A percentile compares a stretch with the other conserved stretches of the same genome.
Conservation (phyloP, 257 asterid genomes). For the Penstemon newberryi region DNA sequence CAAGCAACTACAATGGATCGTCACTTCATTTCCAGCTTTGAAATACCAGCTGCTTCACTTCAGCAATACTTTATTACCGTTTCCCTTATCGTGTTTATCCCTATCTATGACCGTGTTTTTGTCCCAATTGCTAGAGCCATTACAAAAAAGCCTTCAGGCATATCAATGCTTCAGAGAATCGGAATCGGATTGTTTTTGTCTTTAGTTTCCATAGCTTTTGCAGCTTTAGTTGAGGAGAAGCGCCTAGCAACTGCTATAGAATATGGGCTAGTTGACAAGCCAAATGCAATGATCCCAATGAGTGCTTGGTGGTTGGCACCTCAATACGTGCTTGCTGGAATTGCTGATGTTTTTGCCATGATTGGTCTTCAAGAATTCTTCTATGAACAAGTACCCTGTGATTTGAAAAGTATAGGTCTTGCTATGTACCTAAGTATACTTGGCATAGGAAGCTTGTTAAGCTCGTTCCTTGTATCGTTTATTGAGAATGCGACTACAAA, state of each 20-base stretch:
- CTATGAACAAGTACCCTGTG: constrained; percentile 39
- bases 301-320: constrained; percentile 45
- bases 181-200: constrained; percentile 35
- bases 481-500: constrained; percentile 29
- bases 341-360: constrained; percentile 37
- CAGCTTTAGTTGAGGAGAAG: constrained; percentile 33
- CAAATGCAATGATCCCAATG: constrained; percentile 35
- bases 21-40: constrained; percentile 10
- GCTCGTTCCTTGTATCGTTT: constrained; percentile 35
- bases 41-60: constrained; percentile 41
- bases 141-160: constrained; percentile 39
- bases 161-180: constrained; percentile 39
- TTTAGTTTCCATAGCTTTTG: constrained; percentile 30
- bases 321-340: constrained; percentile 30
- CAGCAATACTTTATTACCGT: constrained; percentile 28
- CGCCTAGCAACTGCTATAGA: constrained; percentile 32
- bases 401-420: constrained; percentile 36
- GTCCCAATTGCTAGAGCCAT: constrained; percentile 35
- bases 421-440: constrained; percentile 41
- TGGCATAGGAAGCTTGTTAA: constrained; percentile 39
- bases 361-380: constrained; percentile 44
- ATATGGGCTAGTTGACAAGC: constrained; percentile 31
- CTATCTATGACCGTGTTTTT: constrained; percentile 29
- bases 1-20: constrained; percentile 45
- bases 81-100: constrained; percentile 20